Evolutionary conservation across 116 monocot species (phyloP).

Genomic region (Posidonia oceanica): DNA sequence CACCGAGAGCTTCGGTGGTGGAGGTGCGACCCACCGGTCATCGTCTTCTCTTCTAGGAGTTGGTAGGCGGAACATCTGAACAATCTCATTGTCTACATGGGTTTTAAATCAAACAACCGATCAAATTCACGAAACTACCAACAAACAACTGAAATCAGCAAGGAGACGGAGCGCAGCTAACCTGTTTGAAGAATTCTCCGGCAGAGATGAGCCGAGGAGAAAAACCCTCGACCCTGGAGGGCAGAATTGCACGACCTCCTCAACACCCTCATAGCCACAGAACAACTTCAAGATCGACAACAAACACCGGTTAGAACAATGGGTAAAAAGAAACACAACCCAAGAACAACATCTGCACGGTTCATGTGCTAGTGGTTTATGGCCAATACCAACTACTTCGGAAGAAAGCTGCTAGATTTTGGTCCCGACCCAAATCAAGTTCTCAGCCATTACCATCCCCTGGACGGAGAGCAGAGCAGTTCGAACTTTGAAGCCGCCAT

Average conservation of each 20-base stretch:
- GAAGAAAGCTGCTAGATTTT: too few relatives aligned
- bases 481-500: too few relatives aligned
- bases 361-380: too few relatives aligned
- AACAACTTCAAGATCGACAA: too few relatives aligned
- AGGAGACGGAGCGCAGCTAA: conserved; percentile 6
- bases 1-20: conserved; percentile 1
- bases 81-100: conserved; percentile 64
- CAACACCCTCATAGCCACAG: neutral
- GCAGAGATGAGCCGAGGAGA: conserved; percentile 26
- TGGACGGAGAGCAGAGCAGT: too few relatives aligned
- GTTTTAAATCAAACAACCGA: neutral
- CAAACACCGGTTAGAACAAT: too few relatives aligned
- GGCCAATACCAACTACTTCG: too few relatives aligned
- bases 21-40: neutral
- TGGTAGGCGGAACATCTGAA: conserved; percentile 64
- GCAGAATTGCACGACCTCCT: neutral
- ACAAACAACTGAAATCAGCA: neutral
- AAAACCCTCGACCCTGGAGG: conserved; percentile 19
- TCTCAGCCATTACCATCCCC: too few relatives aligned
- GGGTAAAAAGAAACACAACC: too few relatives aligned
- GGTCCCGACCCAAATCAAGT: too few relatives aligned
- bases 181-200: conserved; percentile 90
- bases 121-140: neutral
- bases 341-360: too few relatives aligned
- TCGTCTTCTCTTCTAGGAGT: neutral